These are phyloP conservation scores for Ambrosia artemisiifolia DNA, from an alignment of 129 eudicot genomes.

Conservation along the genomic window DNA sequence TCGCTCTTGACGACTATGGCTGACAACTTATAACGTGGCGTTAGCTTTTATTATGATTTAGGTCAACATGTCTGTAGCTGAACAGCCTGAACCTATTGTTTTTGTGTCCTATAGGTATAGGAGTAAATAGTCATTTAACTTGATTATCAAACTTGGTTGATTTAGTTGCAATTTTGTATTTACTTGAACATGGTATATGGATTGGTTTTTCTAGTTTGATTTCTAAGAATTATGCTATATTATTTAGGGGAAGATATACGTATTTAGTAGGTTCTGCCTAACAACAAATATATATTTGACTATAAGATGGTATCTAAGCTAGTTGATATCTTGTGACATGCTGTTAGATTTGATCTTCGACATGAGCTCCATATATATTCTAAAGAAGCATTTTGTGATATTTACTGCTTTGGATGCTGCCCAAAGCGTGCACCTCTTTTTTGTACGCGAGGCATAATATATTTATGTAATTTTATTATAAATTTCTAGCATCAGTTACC, in stretches of 20 bases:
- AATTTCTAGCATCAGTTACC: too few relatives aligned
- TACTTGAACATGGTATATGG: not conserved
- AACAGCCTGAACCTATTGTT: not conserved
- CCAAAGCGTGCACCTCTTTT: too few relatives aligned
- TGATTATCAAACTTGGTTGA: not conserved
- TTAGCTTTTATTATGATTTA: not conserved
- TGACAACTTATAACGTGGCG: too few relatives aligned
- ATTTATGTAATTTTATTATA: too few relatives aligned
- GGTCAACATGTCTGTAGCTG: not conserved
- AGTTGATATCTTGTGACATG: not conserved
- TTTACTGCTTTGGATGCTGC: not conserved
- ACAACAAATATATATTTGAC: not conserved
- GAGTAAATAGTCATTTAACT: not conserved
- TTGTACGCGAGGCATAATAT: too few relatives aligned
- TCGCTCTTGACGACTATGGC: too few relatives aligned
- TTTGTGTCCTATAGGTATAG: not conserved
- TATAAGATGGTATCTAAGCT: not conserved
- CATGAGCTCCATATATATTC: not conserved
- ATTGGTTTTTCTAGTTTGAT: not conserved
- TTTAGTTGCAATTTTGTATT: not conserved
- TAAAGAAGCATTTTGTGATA: not conserved
- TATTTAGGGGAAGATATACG: not conserved
- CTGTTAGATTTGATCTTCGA: not conserved
- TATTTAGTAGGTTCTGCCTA: not conserved
- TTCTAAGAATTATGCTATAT: not conserved